Percentiles rank a stretch among this genome's conserved stretches.
Evolutionary conservation across 257 asterid genomes (phyloP).

Genomic region (Rubia yunnanensis): DNA sequence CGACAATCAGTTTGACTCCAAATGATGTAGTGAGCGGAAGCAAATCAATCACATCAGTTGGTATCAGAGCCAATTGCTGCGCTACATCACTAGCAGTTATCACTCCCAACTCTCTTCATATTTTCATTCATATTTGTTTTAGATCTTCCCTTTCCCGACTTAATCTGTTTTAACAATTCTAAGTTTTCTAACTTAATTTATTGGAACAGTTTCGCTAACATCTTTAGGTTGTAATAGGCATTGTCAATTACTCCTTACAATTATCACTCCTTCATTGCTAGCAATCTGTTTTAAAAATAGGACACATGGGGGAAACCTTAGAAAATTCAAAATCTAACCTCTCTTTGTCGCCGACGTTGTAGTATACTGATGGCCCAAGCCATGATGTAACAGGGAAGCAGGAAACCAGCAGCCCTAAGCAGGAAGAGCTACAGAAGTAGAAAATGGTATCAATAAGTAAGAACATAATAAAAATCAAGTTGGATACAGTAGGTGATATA

Average conservation of each 20-base stretch:
- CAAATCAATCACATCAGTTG: too few relatives aligned
- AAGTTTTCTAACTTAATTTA: too few relatives aligned
- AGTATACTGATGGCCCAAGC: constrained; percentile 45
- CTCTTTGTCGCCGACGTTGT: constrained; percentile 47
- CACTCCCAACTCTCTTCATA: too few relatives aligned
- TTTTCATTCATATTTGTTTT: neutral
- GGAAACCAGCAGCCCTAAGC: constrained; percentile 42
- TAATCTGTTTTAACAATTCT: too few relatives aligned
- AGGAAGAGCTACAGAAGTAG: constrained; percentile 31
- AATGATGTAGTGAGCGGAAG: too few relatives aligned
- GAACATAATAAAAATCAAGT: neutral
- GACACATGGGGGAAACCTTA: neutral
- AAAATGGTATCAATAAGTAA: constrained; percentile 2
- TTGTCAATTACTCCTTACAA: neutral
- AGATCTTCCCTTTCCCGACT: neutral
- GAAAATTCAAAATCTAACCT: constrained; percentile 20
- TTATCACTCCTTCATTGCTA: neutral
- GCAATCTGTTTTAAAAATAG: neutral
- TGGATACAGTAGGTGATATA: neutral
- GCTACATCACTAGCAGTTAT: too few relatives aligned
- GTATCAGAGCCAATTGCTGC: too few relatives aligned
- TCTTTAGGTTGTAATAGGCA: neutral
- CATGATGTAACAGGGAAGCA: constrained; percentile 40
- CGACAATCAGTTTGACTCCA: too few relatives aligned
- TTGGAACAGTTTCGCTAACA: too few relatives aligned